A percentile compares a stretch with the other conserved stretches of the same genome.
Evolutionary conservation across 192 early-diverging fungal species (phyloP).

Genomic region (Mortierella antarctica): DNA sequence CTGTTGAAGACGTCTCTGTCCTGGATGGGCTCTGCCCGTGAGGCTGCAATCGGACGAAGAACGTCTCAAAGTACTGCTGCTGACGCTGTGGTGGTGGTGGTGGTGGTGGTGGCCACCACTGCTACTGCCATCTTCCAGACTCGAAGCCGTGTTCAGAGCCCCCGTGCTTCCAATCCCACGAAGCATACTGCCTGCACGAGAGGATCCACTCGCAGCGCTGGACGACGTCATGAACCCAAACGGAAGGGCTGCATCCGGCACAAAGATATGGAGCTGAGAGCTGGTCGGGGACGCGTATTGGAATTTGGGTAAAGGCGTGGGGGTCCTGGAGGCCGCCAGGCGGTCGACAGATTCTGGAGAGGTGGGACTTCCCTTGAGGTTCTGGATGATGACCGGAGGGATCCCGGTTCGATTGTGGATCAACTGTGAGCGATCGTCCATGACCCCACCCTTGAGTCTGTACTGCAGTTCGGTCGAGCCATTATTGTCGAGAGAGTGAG

Average conservation of each 20-base stretch:
- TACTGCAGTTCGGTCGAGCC: slow-evolving; percentile 14
- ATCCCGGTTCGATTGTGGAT: slow-evolving; percentile 14
- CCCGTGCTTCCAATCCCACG: neutral
- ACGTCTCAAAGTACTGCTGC: neutral
- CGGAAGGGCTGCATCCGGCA: slow-evolving; percentile 13
- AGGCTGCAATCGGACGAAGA: slow-evolving; percentile 32
- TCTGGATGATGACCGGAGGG: slow-evolving; percentile 19
- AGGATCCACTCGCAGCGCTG: slow-evolving; percentile 5
- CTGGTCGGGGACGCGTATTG: slow-evolving; percentile 45
- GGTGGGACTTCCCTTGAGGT: slow-evolving; percentile 22
- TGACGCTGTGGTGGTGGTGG: too few species aligned
- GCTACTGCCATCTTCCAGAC: too few species aligned
- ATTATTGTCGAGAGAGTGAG: neutral
- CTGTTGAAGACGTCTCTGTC: neutral
- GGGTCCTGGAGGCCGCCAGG: neutral
- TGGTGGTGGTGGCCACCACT: too few species aligned
- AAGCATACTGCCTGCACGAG: slow-evolving; percentile 10
- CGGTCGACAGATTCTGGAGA: slow-evolving; percentile 17
- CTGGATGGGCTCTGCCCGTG: neutral
- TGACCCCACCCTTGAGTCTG: slow-evolving; percentile 19
- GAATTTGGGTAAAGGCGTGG: slow-evolving; percentile 17
- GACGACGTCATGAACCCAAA: neutral
- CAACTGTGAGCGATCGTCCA: slow-evolving; percentile 32
- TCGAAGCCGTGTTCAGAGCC: too few species aligned
- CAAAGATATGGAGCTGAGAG: slow-evolving; percentile 43